Conservation (phyloP, 495 filamentous ascomycete genomes). For the Penicillium cosmopolitanum region DNA sequence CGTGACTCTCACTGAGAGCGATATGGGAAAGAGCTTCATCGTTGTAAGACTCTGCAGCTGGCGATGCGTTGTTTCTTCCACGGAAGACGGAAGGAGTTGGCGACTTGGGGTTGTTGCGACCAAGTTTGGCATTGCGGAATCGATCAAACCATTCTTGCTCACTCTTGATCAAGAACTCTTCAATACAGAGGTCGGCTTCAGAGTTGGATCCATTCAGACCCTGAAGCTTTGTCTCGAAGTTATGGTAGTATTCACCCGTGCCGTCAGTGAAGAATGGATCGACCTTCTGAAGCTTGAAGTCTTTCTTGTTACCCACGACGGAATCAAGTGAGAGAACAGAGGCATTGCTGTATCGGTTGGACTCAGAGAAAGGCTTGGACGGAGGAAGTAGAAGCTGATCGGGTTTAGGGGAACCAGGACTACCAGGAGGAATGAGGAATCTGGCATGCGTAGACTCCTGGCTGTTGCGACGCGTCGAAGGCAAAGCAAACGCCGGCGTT, state of each 20-base stretch:
- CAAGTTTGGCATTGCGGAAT: slow-evolving; percentile 60
- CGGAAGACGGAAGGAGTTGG: slow-evolving; percentile 50
- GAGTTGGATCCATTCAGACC: slow-evolving; percentile 61
- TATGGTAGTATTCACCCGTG: slow-evolving; percentile 62
- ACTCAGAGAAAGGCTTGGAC: slow-evolving; percentile 28
- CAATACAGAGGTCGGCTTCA: slow-evolving; percentile 63
- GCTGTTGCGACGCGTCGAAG: slow-evolving; percentile 27
- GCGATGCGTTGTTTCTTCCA: slow-evolving; percentile 35
- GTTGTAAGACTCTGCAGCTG: slow-evolving; percentile 38
- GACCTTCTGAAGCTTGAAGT: slow-evolving; percentile 69
- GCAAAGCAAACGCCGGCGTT: background rate
- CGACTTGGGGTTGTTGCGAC: slow-evolving; percentile 47
- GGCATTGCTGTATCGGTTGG: slow-evolving; percentile 44
- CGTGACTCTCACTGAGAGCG: slow-evolving; percentile 30
- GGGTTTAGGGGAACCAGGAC: slow-evolving; percentile 33
- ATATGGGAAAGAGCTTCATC: slow-evolving; percentile 35
- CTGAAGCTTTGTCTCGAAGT: slow-evolving; percentile 62
- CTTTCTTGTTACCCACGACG: slow-evolving; percentile 62
- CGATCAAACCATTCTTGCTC: slow-evolving; percentile 71
- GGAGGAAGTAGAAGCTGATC: slow-evolving; percentile 41
- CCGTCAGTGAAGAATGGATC: slow-evolving; percentile 73
- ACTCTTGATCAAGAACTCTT: slow-evolving; percentile 66
- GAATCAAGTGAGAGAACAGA: slow-evolving; percentile 58
- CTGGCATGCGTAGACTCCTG: slow-evolving; percentile 34
- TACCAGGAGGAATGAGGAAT: slow-evolving; percentile 26